Evolutionary conservation across 2,329 filamentous ascomycete genomes (phyloP).

Genomic region (Fusarium buxicola): DNA sequence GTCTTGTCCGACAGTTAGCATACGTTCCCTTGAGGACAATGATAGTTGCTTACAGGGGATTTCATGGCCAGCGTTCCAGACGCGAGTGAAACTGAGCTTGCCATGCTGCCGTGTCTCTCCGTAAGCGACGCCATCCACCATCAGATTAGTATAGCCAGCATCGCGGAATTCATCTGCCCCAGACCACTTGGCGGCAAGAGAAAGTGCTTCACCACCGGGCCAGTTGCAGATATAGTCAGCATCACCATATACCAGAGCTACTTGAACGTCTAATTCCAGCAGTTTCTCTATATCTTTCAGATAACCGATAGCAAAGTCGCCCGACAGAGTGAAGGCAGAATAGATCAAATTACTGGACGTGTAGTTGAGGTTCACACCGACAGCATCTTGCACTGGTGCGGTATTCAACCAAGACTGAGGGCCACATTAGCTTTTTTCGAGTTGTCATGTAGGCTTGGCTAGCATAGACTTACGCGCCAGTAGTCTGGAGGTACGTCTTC

Average conservation of each 20-base stretch:
- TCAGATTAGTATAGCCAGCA: constrained; percentile 15
- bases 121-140: constrained; percentile 14
- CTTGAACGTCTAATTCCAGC: constrained; percentile 15
- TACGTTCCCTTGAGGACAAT: background rate
- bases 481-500: constrained; percentile 15
- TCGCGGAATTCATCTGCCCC: constrained; percentile 5
- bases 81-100: constrained; percentile 21
- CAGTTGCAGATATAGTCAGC: constrained; percentile 32
- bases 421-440: background rate
- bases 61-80: constrained; percentile 25
- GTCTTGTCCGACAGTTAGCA: background rate
- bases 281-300: constrained; percentile 16
- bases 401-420: constrained; percentile 14
- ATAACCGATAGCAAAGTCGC: constrained; percentile 13
- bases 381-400: constrained; percentile 10
- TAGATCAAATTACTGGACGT: constrained; percentile 19
- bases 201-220: constrained; percentile 22
- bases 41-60: constrained; percentile 10
- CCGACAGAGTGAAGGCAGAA: constrained; percentile 11
- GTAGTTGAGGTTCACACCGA: constrained; percentile 26
- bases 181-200: constrained; percentile 7
- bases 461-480: constrained; percentile 6
- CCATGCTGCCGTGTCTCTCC: constrained; percentile 22
- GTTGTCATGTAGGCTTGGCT: too few species aligned
- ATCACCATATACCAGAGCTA: constrained; percentile 19